Evolutionary conservation across 768 basidiomycete species (phyloP), one percentile per base, ranked within the genome.

Genomic region (Tylopilus felleus): DNA sequence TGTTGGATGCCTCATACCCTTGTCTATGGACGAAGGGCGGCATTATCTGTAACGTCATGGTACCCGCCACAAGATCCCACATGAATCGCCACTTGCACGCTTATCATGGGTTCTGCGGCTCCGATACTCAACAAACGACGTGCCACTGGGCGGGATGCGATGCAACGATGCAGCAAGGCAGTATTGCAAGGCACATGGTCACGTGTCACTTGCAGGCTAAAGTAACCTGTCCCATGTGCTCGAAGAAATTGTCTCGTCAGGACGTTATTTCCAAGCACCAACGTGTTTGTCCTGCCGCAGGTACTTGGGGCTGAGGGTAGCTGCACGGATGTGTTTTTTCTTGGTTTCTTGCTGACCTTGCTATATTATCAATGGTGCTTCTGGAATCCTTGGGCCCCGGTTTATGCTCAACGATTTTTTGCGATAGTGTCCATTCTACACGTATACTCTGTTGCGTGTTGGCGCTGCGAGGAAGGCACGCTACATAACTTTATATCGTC

Each of bases 221-320:
- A 33, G 65, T 68, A 33, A 60, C 63, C 5, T 66, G 65, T 42
- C 64, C 65, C 3, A 55, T 58, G 58, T 66, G 65, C 54, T 68
- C 43, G 48, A 66, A 66, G 50, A 62, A 68, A 39, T 23, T 66
- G 38, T 66, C 65, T 21, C 65, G 65, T 23, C 58, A 58, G 27
- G 65, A 66, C 35, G 65, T 66, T 22, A 60, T 66, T 51, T 58
- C 61, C 49, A 66, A 66, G 33, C 65, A 66, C 25, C 63, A 54
- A 27, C 66, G 63, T 12, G 53, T 63, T 23, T 66, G 65, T 33
- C 66, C 63, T 27, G 63, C 56, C 13, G 60, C 63, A 33, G 40
- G 50, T 33, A 46, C 47, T 41, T 43, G 55, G 58, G 47, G 55
- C 40, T 60, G 40, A 63, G 51, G 33, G 31, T 35, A 39, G 38